phyloP scores from a whole-genome alignment of 2,329 filamentous ascomycete species.

The Colletotrichum australisinense region DNA sequence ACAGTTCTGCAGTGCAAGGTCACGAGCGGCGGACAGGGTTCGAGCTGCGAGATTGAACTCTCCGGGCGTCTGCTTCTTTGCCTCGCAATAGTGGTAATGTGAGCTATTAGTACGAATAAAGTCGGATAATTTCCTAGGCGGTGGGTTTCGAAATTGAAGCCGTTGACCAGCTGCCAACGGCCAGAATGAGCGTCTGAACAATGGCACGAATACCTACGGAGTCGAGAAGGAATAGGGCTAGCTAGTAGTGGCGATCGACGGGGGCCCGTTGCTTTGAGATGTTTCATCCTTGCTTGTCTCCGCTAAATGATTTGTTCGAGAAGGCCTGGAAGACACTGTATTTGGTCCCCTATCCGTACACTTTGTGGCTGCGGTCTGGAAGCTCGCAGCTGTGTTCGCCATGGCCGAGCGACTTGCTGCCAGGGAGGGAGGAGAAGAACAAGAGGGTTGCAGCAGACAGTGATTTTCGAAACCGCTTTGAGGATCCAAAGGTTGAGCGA shows the following conservation, averaged over 20 bases:
- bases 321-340: conserved; percentile 15
- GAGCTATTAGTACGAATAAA: neutral
- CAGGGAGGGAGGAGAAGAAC: conserved; percentile 10
- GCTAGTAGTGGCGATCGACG: conserved; percentile 16
- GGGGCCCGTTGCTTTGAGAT: conserved; percentile 5
- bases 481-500: neutral
- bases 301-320: conserved; percentile 30
- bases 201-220: neutral
- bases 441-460: conserved; percentile 17
- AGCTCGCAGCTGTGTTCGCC: neutral
- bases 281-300: conserved; percentile 22
- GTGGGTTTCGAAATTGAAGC: neutral
- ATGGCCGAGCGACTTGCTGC: neutral
- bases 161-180: neutral
- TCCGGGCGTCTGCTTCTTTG: neutral
- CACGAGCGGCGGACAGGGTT: conserved; percentile 14
- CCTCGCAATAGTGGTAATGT: neutral
- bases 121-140: neutral
- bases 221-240: conserved; percentile 14
- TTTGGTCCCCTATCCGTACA: neutral
- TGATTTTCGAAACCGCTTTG: conserved; percentile 6
- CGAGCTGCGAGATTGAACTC: conserved; percentile 24
- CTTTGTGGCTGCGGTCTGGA: neutral
- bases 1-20: conserved; percentile 1
- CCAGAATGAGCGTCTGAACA: neutral